Evolutionary conservation across 129 eudicot genomes (phyloP).

Genomic region (Ambrosia artemisiifolia): DNA sequence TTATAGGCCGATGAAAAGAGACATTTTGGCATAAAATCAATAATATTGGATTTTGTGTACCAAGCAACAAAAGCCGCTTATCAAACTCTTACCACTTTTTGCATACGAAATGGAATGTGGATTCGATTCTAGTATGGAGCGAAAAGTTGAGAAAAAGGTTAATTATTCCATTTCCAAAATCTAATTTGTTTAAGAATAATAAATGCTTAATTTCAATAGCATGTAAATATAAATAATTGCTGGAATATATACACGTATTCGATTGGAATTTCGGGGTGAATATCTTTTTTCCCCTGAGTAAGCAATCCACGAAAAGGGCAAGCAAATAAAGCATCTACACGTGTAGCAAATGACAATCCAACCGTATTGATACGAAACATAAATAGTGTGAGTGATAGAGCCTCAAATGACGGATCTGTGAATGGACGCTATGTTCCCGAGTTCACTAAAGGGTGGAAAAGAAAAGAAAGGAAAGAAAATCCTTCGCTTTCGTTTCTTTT

Average conservation of each 20-base stretch:
- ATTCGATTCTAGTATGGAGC: constrained; percentile 24
- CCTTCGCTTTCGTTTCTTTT: too few relatives aligned
- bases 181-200: constrained; percentile 32
- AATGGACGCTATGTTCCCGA: too few relatives aligned
- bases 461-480: too few relatives aligned
- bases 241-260: constrained; percentile 15
- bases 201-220: constrained; percentile 22
- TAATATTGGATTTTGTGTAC: background rate
- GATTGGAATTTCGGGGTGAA: constrained; percentile 11
- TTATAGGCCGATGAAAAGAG: constrained; percentile 26
- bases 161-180: constrained; percentile 27
- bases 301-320: constrained; percentile 19
- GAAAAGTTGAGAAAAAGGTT: constrained; percentile 4
- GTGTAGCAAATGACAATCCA: constrained; percentile 12
- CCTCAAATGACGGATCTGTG: too few relatives aligned
- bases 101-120: constrained; percentile 14
- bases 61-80: constrained; percentile 31
- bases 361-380: constrained; percentile 10
- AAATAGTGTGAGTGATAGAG: too few relatives aligned
- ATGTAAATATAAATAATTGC: constrained; percentile 11
- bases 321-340: background rate
- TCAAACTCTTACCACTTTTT: background rate
- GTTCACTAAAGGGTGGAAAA: too few relatives aligned
- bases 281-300: background rate
- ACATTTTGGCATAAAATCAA: constrained; percentile 17